Percentiles rank a stretch among this genome's conserved stretches.
Conservation (phyloP, 2,329 filamentous ascomycete species). For the Apiospora saccharicola region DNA sequence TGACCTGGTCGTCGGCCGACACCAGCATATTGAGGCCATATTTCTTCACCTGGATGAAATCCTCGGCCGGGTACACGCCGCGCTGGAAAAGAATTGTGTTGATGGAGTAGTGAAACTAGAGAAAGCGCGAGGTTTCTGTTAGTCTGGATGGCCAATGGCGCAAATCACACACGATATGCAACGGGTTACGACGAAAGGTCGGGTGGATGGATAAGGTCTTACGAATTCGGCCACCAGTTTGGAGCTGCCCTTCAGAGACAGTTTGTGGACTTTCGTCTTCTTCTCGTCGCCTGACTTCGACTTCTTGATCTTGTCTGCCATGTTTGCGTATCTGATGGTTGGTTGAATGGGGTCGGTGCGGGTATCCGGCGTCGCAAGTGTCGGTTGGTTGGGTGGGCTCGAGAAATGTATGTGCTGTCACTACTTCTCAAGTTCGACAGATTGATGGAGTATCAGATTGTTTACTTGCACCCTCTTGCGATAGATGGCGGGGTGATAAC, state of each 20-base stretch:
- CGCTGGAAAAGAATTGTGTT: slow-evolving; percentile 96
- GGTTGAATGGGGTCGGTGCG: slow-evolving; percentile 1
- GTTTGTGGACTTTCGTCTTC: slow-evolving; percentile 92
- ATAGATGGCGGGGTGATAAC: slow-evolving; percentile 21
- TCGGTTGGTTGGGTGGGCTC: not conserved
- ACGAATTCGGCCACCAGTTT: slow-evolving; percentile 97
- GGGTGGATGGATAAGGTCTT: slow-evolving; percentile 48
- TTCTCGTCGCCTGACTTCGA: slow-evolving; percentile 55
- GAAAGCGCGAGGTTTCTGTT: not conserved
- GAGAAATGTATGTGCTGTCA: slow-evolving; percentile 12
- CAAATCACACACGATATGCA: not conserved
- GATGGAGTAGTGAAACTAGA: slow-evolving; percentile 96
- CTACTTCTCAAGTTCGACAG: not conserved
- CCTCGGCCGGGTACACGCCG: slow-evolving; percentile 88
- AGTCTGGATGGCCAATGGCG: not conserved
- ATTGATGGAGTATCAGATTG: slow-evolving; percentile 6
- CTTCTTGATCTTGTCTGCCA: slow-evolving; percentile 35
- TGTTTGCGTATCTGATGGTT: slow-evolving; percentile 27
- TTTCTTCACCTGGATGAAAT: slow-evolving; percentile 98
- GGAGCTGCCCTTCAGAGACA: slow-evolving; percentile 83
- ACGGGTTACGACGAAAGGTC: not conserved
- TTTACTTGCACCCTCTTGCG: slow-evolving; percentile 22
- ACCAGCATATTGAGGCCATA: slow-evolving; percentile 99
- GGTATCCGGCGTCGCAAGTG: slow-evolving; percentile 7
- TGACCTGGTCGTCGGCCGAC: slow-evolving; percentile 95